Base-by-base conservation (phyloP, 2,329 filamentous ascomycete species). In the Arthrocladium fulminans region DNA sequence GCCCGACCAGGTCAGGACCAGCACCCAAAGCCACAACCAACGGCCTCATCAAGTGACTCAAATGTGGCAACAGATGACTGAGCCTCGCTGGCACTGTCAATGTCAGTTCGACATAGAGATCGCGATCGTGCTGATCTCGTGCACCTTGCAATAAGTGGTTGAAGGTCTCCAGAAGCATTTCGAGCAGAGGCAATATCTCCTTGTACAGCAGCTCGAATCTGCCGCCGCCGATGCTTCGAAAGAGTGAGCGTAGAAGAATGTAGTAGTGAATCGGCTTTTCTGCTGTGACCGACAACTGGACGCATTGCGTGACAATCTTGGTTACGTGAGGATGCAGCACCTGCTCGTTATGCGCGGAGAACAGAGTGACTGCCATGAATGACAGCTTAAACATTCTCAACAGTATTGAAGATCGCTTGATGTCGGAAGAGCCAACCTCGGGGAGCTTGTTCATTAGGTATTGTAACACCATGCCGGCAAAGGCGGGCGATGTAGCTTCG, bases 181-280 rank as follows among this genome's bases (percentile, higher is more conserved):
- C 92, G 4, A 99, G 75, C 2, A 99, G 75, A 9, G 92, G 92
- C 10, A 99, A 70, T 39, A 99, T 95, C 65, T 97, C 90, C 70
- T 98, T 98, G 66, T 99, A 99, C 1, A 98, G 75, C 57, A 96
- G 86, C 70, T 99, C 92, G 57, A 98, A 99, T 54, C 95, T 85
- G 6, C 92, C 94, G 43, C 92, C 94, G 19, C 92, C 92, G 46
- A 99, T 99, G 63, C 90, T 97, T 49, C 92, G 74, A 65, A 99
- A 99, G 1, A 99, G 72, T 0, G 89, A 96, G 27, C 92, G 79
- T 32, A 99, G 73, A 1, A 99, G 77, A 9, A 96, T 75, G 67
- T 98, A 99, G 68, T 98, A 98, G 65, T 99, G 98, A 79, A 96
- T 95, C 0, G 94, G 94, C 63, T 97, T 90, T 60, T 96, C 88